These are phyloP conservation scores for Penicillium sp. DNA, from an alignment of 2,329 filamentous ascomycete species.

Conservation along the genomic window DNA sequence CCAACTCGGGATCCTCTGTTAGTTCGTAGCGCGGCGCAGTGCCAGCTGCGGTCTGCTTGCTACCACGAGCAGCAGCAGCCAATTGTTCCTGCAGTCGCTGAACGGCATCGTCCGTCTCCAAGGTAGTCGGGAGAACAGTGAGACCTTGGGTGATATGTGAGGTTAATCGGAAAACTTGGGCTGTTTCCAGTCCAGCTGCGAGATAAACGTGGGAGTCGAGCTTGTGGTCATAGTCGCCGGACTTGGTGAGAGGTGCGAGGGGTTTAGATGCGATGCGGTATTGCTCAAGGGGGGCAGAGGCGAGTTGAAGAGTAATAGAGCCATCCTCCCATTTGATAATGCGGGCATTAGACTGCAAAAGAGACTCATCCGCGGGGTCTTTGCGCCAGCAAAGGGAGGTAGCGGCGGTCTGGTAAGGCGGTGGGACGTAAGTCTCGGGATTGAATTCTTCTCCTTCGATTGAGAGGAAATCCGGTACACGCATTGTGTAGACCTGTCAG, in stretches of 20 bases:
- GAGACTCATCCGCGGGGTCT: constrained; percentile 49
- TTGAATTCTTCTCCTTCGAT: constrained; percentile 55
- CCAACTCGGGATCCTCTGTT: constrained; percentile 55
- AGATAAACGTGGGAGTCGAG: constrained; percentile 58
- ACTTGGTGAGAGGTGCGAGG: constrained; percentile 49
- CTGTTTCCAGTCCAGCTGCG: constrained; percentile 50
- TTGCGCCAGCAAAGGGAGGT: constrained; percentile 59
- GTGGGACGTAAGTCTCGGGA: constrained; percentile 52
- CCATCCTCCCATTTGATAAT: constrained; percentile 61
- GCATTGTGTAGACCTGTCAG: constrained; percentile 51
- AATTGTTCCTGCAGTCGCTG: constrained; percentile 54
- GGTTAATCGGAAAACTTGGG: constrained; percentile 51
- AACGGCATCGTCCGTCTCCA: constrained; percentile 53
- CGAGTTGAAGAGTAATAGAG: constrained; percentile 57
- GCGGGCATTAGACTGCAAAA: constrained; percentile 57
- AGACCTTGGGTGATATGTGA: constrained; percentile 56
- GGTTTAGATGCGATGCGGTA: constrained; percentile 52
- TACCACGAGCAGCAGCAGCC: constrained; percentile 47
- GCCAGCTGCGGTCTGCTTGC: constrained; percentile 43
- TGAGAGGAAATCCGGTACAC: constrained; percentile 55
- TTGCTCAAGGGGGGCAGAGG: constrained; percentile 52
- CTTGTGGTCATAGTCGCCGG: constrained; percentile 44
- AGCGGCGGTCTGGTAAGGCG: constrained; percentile 55
- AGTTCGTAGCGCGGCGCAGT: constrained; percentile 51
- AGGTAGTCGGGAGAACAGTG: constrained; percentile 47